A percentile compares a stretch with the other conserved stretches of the same genome.
phyloP scores from a whole-genome alignment of 192 early-diverging fungal genomes.

The Podila horticola region DNA sequence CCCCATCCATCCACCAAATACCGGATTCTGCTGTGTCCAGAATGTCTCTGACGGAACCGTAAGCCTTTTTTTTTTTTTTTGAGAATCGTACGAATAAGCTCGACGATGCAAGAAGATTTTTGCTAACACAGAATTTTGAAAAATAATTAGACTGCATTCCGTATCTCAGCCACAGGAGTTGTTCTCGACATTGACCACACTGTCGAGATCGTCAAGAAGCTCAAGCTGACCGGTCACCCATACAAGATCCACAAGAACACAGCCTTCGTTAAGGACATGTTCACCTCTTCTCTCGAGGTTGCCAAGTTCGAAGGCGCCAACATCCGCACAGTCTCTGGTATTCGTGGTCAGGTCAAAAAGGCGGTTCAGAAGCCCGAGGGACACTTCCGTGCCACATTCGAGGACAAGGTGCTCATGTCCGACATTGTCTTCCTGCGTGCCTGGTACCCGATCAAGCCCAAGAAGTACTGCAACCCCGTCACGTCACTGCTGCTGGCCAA shows the following conservation, averaged over 20 bases:
- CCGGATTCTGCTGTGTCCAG: conserved; percentile 96
- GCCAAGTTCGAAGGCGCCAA: conserved; percentile 98
- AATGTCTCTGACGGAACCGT: conserved; percentile 68
- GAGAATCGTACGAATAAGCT: conserved; percentile 7
- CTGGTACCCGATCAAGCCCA: conserved; percentile 96
- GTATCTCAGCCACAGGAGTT: conserved; percentile 95
- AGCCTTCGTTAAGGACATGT: conserved; percentile 98
- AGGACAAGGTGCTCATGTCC: conserved; percentile 94
- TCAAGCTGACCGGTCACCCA: conserved; percentile 96
- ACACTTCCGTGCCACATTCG: conserved; percentile 96
- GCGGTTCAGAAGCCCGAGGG: conserved; percentile 86
- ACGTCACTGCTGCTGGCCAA: conserved; percentile 84
- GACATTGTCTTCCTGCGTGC: conserved; percentile 98
- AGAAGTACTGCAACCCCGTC: conserved; percentile 98
- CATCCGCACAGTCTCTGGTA: conserved; percentile 96
- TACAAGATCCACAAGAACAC: conserved; percentile 98
- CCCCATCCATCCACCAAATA: conserved; percentile 95
- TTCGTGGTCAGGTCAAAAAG: conserved; percentile 99
- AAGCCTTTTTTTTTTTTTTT: neutral
- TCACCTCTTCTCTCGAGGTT: conserved; percentile 94
- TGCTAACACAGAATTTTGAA: neutral
- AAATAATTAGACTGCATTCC: conserved; percentile 69
- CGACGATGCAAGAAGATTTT: too few relatives aligned
- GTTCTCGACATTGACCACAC: conserved; percentile 94
- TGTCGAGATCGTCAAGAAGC: conserved; percentile 98